Percentiles rank a stretch among this genome's conserved stretches.
phyloP scores from a whole-genome alignment of 2,329 filamentous ascomycete species.

The Diaporthe ilicicola region DNA sequence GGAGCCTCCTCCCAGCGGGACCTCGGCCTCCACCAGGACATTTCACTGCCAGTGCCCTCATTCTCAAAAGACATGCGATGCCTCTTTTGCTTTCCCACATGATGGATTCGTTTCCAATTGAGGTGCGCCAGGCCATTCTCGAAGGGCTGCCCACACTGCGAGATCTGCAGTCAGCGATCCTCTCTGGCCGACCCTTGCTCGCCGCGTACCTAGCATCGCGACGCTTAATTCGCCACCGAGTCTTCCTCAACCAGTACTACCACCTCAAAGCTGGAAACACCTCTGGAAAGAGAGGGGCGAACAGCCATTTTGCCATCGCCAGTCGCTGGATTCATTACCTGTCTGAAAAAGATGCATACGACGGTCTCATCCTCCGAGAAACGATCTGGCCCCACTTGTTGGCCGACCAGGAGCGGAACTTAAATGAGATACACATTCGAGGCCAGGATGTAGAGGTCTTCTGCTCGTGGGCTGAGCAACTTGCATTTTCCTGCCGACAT shows the following conservation, averaged over 20 bases:
- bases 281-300: no score
- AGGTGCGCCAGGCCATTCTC: constrained; percentile 3
- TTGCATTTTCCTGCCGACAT: not conserved
- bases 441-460: not conserved
- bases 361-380: constrained; percentile 12
- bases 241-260: not conserved
- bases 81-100: not conserved
- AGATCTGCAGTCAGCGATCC: constrained; percentile 18
- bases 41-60: not conserved
- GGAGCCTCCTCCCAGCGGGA: constrained; percentile 5
- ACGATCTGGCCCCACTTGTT: not conserved
- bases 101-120: constrained; percentile 8
- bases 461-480: not conserved
- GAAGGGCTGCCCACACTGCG: not conserved
- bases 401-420: not conserved
- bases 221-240: not conserved
- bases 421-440: not conserved
- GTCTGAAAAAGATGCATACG: constrained; percentile 8
- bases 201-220: not conserved
- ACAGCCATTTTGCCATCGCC: not conserved
- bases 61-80: not conserved
- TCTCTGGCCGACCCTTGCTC: not conserved
- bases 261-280: not conserved
- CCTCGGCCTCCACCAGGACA: not conserved
- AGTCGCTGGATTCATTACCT: not conserved